A percentile compares a stretch with the other conserved stretches of the same genome.
Evolutionary conservation across 495 filamentous ascomycete species (phyloP).

Genomic region (Venustampulla echinocandica): DNA sequence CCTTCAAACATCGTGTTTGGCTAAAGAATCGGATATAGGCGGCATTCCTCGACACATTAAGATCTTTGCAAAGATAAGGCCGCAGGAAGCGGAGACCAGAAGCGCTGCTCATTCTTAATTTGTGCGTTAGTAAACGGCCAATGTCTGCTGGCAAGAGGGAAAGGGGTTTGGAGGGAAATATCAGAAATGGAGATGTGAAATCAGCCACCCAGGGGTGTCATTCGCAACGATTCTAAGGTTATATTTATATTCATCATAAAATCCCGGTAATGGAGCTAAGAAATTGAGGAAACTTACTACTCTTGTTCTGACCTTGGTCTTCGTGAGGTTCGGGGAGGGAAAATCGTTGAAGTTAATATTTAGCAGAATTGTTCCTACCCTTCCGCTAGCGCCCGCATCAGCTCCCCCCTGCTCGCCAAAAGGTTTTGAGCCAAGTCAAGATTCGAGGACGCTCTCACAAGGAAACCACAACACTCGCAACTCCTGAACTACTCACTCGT

Average conservation of each 20-base stretch:
- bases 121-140: slow-evolving; percentile 18
- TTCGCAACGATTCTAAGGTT: slow-evolving; percentile 89
- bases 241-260: slow-evolving; percentile 39
- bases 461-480: too few species aligned
- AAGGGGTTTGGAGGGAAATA: slow-evolving; percentile 11
- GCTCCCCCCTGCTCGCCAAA: too few species aligned
- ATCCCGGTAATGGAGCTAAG: not conserved
- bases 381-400: too few species aligned
- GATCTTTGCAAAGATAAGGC: slow-evolving; percentile 37
- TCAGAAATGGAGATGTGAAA: slow-evolving; percentile 44
- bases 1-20: slow-evolving; percentile 20
- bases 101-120: slow-evolving; percentile 29
- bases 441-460: too few species aligned
- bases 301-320: too few species aligned
- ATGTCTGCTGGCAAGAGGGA: slow-evolving; percentile 7
- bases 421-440: too few species aligned
- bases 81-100: slow-evolving; percentile 42
- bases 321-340: too few species aligned
- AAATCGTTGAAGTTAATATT: too few species aligned
- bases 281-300: slow-evolving; percentile 1
- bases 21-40: slow-evolving; percentile 40
- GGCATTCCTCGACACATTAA: slow-evolving; percentile 19
- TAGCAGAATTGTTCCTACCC: too few species aligned
- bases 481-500: too few species aligned
- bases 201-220: slow-evolving; percentile 63